Conservation (phyloP, 371 early-diverging fungal species). For the Mortierella sp. region DNA sequence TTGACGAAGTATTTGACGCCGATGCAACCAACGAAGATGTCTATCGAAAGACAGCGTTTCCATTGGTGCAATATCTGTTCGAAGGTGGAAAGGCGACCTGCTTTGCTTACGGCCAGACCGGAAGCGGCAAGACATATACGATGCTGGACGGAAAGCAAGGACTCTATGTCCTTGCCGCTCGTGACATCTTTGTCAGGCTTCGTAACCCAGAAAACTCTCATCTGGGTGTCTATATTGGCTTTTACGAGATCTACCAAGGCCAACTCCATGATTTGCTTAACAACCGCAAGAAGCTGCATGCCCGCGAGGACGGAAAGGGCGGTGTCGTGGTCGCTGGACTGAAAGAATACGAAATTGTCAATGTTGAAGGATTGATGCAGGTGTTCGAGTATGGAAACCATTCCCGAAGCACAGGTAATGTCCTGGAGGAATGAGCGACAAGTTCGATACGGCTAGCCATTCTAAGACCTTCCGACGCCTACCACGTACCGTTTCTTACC, state of each 20-base stretch:
- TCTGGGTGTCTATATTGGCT: slow-evolving; percentile 85
- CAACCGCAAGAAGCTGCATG: slow-evolving; percentile 83
- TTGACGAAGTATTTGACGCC: slow-evolving; percentile 97
- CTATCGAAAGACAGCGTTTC: slow-evolving; percentile 90
- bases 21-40: slow-evolving; percentile 86
- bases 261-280: slow-evolving; percentile 96
- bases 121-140: slow-evolving; percentile 98
- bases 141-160: slow-evolving; percentile 90
- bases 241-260: slow-evolving; percentile 98
- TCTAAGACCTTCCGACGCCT: no score
- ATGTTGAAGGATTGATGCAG: slow-evolving; percentile 82
- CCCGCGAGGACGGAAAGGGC: slow-evolving; percentile 95
- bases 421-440: background rate
- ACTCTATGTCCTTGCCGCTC: slow-evolving; percentile 91
- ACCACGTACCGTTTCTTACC: no score
- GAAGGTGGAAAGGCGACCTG: slow-evolving; percentile 97
- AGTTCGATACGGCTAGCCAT: no score
- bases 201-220: slow-evolving; percentile 75
- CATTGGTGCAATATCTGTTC: slow-evolving; percentile 95
- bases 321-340: slow-evolving; percentile 91
- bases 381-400: slow-evolving; percentile 93
- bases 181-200: slow-evolving; percentile 87
- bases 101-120: slow-evolving; percentile 99
- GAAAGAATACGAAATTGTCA: slow-evolving; percentile 80
- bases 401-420: slow-evolving; percentile 85